A percentile compares a stretch with the other conserved stretches of the same genome.
These are phyloP conservation scores for Komagataella mondaviorum DNA, from an alignment of 805 yeast genomes.

Conservation along the genomic window DNA sequence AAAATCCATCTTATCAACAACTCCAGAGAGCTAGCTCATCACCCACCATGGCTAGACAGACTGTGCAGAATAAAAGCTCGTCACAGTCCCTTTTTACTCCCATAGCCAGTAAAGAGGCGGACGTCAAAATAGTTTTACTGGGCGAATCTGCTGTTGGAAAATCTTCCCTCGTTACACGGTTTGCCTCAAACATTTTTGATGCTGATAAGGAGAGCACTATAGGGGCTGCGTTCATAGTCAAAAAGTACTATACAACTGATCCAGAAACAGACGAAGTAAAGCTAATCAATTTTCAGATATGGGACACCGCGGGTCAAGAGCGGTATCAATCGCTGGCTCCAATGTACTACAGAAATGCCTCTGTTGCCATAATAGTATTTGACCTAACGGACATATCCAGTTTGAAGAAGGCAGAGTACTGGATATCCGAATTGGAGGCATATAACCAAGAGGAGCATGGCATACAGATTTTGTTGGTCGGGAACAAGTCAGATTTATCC, in stretches of 20 bases:
- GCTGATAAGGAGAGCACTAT: constrained; percentile 80
- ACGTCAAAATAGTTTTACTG: constrained; percentile 20
- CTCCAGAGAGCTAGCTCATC: constrained; percentile 2
- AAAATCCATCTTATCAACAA: not conserved
- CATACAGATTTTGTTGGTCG: constrained; percentile 40
- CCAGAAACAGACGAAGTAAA: constrained; percentile 8
- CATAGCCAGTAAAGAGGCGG: constrained; percentile 11
- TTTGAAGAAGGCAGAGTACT: constrained; percentile 64
- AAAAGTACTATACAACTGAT: constrained; percentile 35
- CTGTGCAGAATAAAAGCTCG: not conserved
- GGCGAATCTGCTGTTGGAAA: constrained; percentile 53
- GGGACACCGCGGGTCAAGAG: constrained; percentile 98
- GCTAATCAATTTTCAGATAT: constrained; percentile 45
- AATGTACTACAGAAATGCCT: constrained; percentile 70
- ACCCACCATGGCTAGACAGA: constrained; percentile 1
- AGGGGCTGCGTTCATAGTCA: constrained; percentile 97
- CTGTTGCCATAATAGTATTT: constrained; percentile 78
- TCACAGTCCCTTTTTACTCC: constrained; percentile 1
- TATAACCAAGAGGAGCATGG: constrained; percentile 13
- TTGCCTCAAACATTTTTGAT: constrained; percentile 61
- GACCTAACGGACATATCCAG: constrained; percentile 48
- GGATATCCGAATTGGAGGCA: constrained; percentile 69
- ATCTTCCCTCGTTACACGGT: constrained; percentile 69
- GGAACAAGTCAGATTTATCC: constrained; percentile 68
- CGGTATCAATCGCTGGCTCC: constrained; percentile 75